Conservation (phyloP, 257 asterid species). For the Plantago ovata region DNA sequence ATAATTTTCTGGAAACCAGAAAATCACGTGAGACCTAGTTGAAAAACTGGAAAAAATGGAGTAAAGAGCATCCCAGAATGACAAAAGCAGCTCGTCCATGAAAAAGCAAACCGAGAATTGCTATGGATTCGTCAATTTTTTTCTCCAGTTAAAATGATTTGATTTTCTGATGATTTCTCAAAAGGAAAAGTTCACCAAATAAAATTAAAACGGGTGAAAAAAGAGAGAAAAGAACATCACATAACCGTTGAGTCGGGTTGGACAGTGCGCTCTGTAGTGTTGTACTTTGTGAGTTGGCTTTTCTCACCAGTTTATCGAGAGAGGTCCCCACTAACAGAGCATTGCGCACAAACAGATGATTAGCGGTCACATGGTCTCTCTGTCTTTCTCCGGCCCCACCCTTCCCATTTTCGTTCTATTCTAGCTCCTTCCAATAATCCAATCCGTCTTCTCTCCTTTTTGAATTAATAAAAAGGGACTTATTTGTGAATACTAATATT, state of each 20-base stretch:
- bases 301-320: slow-evolving; percentile 7
- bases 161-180: not conserved
- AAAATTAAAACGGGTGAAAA: no score
- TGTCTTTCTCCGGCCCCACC: slow-evolving; percentile 30
- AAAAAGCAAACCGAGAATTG: slow-evolving; percentile 1
- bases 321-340: not conserved
- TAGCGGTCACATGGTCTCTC: slow-evolving; percentile 63
- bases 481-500: no score
- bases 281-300: not conserved
- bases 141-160: not conserved
- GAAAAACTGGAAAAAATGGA: slow-evolving; percentile 3
- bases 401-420: slow-evolving; percentile 14
- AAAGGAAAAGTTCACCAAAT: not conserved
- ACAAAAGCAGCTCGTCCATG: not conserved
- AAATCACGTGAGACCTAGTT: slow-evolving; percentile 10
- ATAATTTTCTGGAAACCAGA: no score
- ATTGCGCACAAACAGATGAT: slow-evolving; percentile 38
- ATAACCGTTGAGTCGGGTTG: slow-evolving; percentile 31
- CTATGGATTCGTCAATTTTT: not conserved
- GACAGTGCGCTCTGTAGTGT: not conserved
- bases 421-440: not conserved
- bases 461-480: no score
- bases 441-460: not conserved
- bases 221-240: slow-evolving; percentile 5
- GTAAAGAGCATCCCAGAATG: not conserved